Evolutionary conservation across 768 basidiomycete genomes (phyloP), one percentile per base, ranked within the genome.

Genomic region (Leccinellum rugosiceps): DNA sequence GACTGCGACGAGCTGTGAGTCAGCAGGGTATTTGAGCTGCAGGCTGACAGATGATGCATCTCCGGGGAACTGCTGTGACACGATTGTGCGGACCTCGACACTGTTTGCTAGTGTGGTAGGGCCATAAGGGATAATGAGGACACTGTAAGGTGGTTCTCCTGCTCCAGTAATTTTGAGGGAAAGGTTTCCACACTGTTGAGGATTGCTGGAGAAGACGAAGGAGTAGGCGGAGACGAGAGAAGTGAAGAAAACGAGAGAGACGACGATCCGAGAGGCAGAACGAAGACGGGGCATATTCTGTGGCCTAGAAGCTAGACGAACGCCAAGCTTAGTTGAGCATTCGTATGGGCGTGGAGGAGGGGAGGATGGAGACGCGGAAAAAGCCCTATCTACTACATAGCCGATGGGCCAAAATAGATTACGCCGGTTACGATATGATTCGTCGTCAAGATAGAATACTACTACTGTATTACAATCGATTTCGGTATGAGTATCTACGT

Each of bases 1-100:
- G 65, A 90, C 85, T 5, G 86, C 84, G 25, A 92, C 87, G 53
- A 92, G 85, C 64, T 88, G 85, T 3, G 88, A 87, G 65, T 83
- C 78, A 49, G 72, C 76, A 0, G 90, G 90, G 66, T 80, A 92
- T 28, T 77, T 79, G 52, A 90, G 77, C 65, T 80, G 71, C 68
- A 91, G 86, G 35, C 69, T 76, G 28, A 82, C 63, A 23, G 76
- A 73, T 19, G 73, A 55, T 6, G 71, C 67, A 25, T 70, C 64
- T 26, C 71, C 78, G 19, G 73, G 58, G 65, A 91, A 90, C 5
- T 78, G 68, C 13, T 82, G 68, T 63, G 81, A 80, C 50, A 84
- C 67, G 48, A 90, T 85, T 43, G 66, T 80, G 28, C 90, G 78
- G 23, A 78, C 85, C 68, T 93, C 90, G 31, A 81, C 72, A 57